Percentiles rank a stretch among this genome's conserved stretches.
Evolutionary conservation across 306 rosid genomes (phyloP).

Genomic region (Lagenaria siceraria): DNA sequence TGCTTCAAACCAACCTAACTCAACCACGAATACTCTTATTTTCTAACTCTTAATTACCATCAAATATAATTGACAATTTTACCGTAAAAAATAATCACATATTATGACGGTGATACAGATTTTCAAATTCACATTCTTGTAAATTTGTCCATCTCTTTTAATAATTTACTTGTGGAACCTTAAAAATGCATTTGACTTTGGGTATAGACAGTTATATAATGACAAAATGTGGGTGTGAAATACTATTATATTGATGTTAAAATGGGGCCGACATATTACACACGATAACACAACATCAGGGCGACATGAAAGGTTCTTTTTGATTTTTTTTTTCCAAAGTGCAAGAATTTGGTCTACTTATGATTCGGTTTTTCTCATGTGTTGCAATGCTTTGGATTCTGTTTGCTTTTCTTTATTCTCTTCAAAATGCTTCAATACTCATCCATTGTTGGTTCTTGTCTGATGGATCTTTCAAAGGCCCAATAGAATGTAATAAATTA

Average conservation of each 20-base stretch:
- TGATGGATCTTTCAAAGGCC: constrained; percentile 26
- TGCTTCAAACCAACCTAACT: too few species aligned
- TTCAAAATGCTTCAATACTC: not conserved
- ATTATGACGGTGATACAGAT: too few species aligned
- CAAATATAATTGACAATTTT: too few species aligned
- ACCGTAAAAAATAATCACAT: too few species aligned
- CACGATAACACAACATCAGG: not conserved
- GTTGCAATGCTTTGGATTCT: not conserved
- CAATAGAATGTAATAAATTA: constrained; percentile 39
- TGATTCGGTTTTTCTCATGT: not conserved
- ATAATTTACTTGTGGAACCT: not conserved
- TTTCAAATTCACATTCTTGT: too few species aligned
- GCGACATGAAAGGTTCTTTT: not conserved
- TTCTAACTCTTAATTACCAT: too few species aligned
- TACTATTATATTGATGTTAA: not conserved
- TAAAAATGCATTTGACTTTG: not conserved
- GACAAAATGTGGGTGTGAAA: not conserved
- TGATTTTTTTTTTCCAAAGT: not conserved
- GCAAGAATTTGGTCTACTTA: not conserved
- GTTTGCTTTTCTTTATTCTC: not conserved
- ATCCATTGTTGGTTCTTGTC: not conserved
- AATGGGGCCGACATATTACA: not conserved
- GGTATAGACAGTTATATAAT: not conserved
- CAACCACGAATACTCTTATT: too few species aligned
- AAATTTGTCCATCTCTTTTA: too few species aligned